Percentiles rank a stretch among this genome's conserved stretches.
phyloP scores from a whole-genome alignment of 129 eudicot species.

The Arctium minus region DNA sequence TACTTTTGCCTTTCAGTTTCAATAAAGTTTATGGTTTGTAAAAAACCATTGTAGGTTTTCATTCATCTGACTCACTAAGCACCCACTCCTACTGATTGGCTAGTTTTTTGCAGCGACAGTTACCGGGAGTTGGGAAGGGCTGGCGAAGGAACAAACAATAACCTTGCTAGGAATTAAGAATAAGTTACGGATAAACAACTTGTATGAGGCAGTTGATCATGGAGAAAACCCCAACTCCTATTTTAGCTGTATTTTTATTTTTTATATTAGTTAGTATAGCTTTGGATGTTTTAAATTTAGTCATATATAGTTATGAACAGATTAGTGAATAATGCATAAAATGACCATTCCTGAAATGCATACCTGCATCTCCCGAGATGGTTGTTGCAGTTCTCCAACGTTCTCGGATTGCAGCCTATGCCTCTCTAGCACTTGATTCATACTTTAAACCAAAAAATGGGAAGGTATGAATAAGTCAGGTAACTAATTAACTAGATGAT shows the following conservation, averaged over 20 bases:
- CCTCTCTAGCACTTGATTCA: slow-evolving; percentile 35
- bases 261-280: neutral
- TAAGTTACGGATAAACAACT: neutral
- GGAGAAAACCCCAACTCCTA: neutral
- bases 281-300: neutral
- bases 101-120: neutral
- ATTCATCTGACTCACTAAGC: neutral
- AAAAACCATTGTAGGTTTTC: neutral
- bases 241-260: neutral
- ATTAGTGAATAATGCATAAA: neutral
- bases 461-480: neutral
- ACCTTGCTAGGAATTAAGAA: neutral
- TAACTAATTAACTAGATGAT: neutral
- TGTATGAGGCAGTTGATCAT: neutral
- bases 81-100: no score
- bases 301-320: no score
- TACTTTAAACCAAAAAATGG: slow-evolving; percentile 5
- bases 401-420: slow-evolving; percentile 19
- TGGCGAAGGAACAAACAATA: neutral
- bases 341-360: neutral
- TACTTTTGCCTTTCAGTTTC: neutral
- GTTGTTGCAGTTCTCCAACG: slow-evolving; percentile 9
- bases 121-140: neutral
- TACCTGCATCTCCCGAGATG: slow-evolving; percentile 28
- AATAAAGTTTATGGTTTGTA: neutral